Evolutionary conservation across 2,329 filamentous ascomycete genomes (phyloP).

Genomic region (Diplodia scrobiculata): DNA sequence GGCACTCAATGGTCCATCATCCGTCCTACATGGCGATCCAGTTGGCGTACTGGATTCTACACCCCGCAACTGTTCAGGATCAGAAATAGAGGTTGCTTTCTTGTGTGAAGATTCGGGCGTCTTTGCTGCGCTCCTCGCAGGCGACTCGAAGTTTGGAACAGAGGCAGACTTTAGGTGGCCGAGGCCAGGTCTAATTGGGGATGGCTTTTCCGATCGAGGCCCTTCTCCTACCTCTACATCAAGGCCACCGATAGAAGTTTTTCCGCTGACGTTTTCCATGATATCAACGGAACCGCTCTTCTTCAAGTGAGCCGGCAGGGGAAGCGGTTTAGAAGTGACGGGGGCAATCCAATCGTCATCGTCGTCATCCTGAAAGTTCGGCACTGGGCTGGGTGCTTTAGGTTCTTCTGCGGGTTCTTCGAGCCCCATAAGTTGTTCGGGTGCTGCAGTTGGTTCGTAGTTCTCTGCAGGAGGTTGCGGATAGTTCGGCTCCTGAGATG

Average conservation of each 20-base stretch:
- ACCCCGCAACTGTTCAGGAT: constrained; percentile 45
- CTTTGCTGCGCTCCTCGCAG: constrained; percentile 44
- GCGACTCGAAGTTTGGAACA: constrained; percentile 60
- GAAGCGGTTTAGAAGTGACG: constrained; percentile 45
- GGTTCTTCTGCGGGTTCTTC: constrained; percentile 31
- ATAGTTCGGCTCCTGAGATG: constrained; percentile 42
- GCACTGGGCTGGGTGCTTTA: constrained; percentile 28
- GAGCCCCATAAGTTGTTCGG: constrained; percentile 29
- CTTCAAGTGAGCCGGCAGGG: constrained; percentile 59
- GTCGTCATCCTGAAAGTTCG: constrained; percentile 38
- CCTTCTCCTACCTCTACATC: neutral
- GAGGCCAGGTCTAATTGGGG: constrained; percentile 42
- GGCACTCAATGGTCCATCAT: constrained; percentile 81
- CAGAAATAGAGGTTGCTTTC: constrained; percentile 57
- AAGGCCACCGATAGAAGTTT: constrained; percentile 37
- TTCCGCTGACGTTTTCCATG: constrained; percentile 59
- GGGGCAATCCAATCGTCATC: constrained; percentile 63
- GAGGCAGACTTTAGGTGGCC: constrained; percentile 66
- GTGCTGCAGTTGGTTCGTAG: neutral
- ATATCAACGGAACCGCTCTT: constrained; percentile 66
- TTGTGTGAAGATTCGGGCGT: constrained; percentile 50
- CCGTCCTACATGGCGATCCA: constrained; percentile 60
- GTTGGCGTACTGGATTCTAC: constrained; percentile 58
- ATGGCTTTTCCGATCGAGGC: neutral
- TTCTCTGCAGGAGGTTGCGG: constrained; percentile 42